Percentiles rank a stretch among this genome's conserved stretches.
Conservation (phyloP, 768 basidiomycete genomes). For the Lactarius quietus region DNA sequence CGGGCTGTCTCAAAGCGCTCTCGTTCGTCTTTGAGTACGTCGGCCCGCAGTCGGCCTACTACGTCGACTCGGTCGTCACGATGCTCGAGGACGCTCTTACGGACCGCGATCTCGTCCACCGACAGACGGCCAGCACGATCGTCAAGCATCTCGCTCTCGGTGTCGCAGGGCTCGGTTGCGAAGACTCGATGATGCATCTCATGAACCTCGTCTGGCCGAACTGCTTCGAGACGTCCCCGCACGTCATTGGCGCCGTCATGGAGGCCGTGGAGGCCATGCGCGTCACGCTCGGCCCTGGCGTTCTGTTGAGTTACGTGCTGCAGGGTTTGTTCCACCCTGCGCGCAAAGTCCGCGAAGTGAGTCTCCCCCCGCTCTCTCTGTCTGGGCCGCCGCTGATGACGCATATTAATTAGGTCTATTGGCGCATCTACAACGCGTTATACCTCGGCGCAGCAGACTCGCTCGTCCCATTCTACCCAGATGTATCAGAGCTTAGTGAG, state of each 20-base stretch:
- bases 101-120: slow-evolving; percentile 96
- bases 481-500: slow-evolving; percentile 86
- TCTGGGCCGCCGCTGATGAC: background rate
- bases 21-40: slow-evolving; percentile 99
- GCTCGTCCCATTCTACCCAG: slow-evolving; percentile 93
- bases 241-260: slow-evolving; percentile 98
- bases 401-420: slow-evolving; percentile 54
- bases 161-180: slow-evolving; percentile 94
- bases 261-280: slow-evolving; percentile 98
- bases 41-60: slow-evolving; percentile 93
- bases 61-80: slow-evolving; percentile 94
- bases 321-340: slow-evolving; percentile 98
- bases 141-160: slow-evolving; percentile 98
- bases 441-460: slow-evolving; percentile 90
- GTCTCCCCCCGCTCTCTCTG: slow-evolving; percentile 20
- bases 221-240: slow-evolving; percentile 96
- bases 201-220: slow-evolving; percentile 99
- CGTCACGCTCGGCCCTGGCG: slow-evolving; percentile 90
- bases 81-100: slow-evolving; percentile 98
- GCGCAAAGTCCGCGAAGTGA: slow-evolving; percentile 90
- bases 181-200: slow-evolving; percentile 95
- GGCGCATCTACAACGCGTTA: slow-evolving; percentile 92
- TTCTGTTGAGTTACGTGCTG: slow-evolving; percentile 86
- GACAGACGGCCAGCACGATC: slow-evolving; percentile 96
- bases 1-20: slow-evolving; percentile 96